Evolutionary conservation across 2,329 filamentous ascomycete genomes (phyloP).

Genomic region (Aspergillus quadricinctus): DNA sequence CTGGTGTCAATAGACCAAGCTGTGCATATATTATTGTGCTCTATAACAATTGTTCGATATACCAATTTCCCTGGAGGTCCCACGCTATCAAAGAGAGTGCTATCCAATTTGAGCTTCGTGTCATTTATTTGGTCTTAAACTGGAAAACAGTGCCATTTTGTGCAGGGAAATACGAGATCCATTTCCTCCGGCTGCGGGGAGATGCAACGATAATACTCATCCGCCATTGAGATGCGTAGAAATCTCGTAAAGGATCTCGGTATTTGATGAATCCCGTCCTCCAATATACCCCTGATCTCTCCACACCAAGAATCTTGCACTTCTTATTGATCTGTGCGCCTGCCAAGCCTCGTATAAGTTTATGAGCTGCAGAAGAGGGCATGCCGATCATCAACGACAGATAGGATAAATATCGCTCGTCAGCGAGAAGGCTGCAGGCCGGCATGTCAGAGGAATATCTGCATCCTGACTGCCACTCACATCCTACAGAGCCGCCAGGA

Average conservation of each 20-base stretch:
- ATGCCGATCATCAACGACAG: no score
- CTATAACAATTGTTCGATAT: background rate
- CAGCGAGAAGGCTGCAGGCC: no score
- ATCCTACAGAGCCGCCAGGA: background rate
- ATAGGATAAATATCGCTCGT: no score
- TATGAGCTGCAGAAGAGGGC: background rate
- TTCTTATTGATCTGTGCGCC: background rate
- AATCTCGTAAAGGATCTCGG: background rate
- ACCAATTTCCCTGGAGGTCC: no score
- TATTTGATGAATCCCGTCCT: background rate
- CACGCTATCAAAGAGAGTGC: no score
- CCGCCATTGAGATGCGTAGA: background rate
- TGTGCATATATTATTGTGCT: no score
- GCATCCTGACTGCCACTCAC: background rate
- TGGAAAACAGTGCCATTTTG: background rate
- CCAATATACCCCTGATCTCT: background rate
- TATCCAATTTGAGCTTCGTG: no score
- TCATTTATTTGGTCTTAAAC: no score
- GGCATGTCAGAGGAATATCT: background rate
- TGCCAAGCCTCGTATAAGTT: background rate
- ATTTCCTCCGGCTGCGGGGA: background rate
- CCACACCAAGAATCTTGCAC: background rate
- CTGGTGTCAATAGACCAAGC: background rate
- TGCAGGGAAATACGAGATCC: background rate
- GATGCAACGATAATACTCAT: background rate